A percentile compares a stretch with the other conserved stretches of the same genome.
Evolutionary conservation across 805 yeast genomes (phyloP).

Genomic region (Yarrowia sp.): DNA sequence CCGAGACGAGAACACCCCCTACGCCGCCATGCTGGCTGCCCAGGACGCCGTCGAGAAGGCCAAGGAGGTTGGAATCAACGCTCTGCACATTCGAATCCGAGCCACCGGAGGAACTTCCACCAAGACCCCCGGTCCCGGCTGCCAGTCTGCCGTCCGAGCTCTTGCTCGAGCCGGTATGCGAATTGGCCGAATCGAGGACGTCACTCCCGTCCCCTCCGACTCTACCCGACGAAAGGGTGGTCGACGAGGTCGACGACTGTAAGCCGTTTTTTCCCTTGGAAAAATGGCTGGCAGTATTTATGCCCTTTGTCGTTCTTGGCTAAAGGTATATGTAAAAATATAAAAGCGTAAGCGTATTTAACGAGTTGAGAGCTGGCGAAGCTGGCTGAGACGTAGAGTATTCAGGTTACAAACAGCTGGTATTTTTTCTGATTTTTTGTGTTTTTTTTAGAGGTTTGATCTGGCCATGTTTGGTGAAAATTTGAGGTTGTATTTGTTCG

Average conservation of each 20-base stretch:
- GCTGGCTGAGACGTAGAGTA: background rate
- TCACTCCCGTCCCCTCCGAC: constrained; percentile 99
- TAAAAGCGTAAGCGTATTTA: constrained; percentile 20
- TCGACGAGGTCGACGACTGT: constrained; percentile 99
- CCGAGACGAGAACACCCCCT: constrained; percentile 99
- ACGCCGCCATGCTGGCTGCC: constrained; percentile 99
- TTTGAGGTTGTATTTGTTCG: too few species aligned
- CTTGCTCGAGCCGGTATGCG: constrained; percentile 99
- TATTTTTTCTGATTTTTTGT: too few species aligned
- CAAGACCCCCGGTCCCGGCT: constrained; percentile 99
- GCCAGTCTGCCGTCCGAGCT: constrained; percentile 99
- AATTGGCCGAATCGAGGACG: constrained; percentile 99
- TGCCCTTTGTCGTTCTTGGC: background rate
- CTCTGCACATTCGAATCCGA: constrained; percentile 99
- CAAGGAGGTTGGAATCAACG: constrained; percentile 99
- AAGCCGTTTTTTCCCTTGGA: constrained; percentile 21
- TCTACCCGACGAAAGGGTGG: constrained; percentile 99
- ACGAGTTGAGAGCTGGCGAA: background rate
- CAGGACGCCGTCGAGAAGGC: constrained; percentile 99
- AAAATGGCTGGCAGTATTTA: background rate
- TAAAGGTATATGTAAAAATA: background rate
- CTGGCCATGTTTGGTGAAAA: too few species aligned
- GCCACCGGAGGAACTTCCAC: constrained; percentile 99
- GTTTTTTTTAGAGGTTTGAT: too few species aligned
- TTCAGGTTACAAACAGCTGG: too few species aligned